These are phyloP conservation scores for Coniochaeta prunicola DNA, from an alignment of 2,329 filamentous ascomycete species.

Conservation along the genomic window DNA sequence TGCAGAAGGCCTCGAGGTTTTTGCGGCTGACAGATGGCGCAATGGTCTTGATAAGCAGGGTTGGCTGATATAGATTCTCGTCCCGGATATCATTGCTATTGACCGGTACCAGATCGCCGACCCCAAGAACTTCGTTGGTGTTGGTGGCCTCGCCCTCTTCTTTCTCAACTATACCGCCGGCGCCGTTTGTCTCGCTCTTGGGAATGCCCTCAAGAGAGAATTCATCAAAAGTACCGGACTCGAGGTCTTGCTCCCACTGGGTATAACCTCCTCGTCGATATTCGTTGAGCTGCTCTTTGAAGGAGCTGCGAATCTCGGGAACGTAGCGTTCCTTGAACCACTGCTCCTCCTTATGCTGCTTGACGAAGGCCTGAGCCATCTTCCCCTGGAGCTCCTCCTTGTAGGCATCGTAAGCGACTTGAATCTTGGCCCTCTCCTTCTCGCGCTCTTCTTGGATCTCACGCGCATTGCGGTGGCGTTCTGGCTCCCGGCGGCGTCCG, in stretches of 20 bases:
- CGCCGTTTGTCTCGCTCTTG: slow-evolving; percentile 85
- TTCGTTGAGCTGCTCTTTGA: slow-evolving; percentile 69
- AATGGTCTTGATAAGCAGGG: slow-evolving; percentile 94
- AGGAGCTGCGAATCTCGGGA: slow-evolving; percentile 67
- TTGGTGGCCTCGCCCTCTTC: slow-evolving; percentile 93
- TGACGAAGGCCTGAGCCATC: slow-evolving; percentile 86
- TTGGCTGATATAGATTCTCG: slow-evolving; percentile 81
- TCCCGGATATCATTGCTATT: slow-evolving; percentile 82
- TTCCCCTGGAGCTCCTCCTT: slow-evolving; percentile 63
- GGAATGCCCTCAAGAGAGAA: slow-evolving; percentile 92
- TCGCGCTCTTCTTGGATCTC: slow-evolving; percentile 68
- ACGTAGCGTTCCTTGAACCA: slow-evolving; percentile 98
- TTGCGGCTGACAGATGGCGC: slow-evolving; percentile 90
- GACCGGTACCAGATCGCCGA: slow-evolving; percentile 81
- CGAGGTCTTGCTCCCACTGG: slow-evolving; percentile 85
- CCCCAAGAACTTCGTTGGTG: slow-evolving; percentile 84
- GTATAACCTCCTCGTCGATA: slow-evolving; percentile 72
- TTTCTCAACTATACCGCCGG: slow-evolving; percentile 79
- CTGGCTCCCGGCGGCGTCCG: slow-evolving; percentile 60
- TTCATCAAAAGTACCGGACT: slow-evolving; percentile 81
- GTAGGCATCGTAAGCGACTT: slow-evolving; percentile 59
- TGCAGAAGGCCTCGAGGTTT: slow-evolving; percentile 91
- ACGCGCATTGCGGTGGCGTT: slow-evolving; percentile 54
- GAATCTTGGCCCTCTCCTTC: slow-evolving; percentile 72
- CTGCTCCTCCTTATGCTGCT: slow-evolving; percentile 88